phyloP scores from a whole-genome alignment of 768 basidiomycete species.

The Suillus lakei region DNA sequence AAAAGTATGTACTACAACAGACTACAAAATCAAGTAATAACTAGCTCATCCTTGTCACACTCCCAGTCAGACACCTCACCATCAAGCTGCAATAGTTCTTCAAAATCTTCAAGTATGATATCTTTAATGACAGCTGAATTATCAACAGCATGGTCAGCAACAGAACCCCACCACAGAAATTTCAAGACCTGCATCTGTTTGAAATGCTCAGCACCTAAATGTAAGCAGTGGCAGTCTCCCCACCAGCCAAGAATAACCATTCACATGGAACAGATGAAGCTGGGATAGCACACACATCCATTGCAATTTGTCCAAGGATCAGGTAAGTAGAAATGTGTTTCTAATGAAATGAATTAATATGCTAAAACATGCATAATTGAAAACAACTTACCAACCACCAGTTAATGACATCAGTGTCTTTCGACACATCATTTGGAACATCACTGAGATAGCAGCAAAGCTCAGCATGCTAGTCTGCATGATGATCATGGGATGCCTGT shows the following conservation, averaged over 20 bases:
- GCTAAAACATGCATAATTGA: neutral
- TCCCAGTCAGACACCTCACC: constrained; percentile 2
- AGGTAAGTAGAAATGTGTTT: constrained; percentile 1
- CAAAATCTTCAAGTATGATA: constrained; percentile 4
- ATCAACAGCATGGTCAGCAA: constrained; percentile 9
- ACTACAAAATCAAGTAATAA: neutral
- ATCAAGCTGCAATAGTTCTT: constrained; percentile 3
- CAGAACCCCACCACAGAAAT: constrained; percentile 11
- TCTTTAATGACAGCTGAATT: constrained; percentile 14
- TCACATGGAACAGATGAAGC: constrained; percentile 20
- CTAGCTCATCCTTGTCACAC: neutral
- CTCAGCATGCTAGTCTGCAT: constrained; percentile 3
- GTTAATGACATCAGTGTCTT: constrained; percentile 17
- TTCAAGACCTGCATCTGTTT: constrained; percentile 18
- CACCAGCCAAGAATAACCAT: constrained; percentile 17
- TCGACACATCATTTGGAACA: constrained; percentile 11
- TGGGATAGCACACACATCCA: constrained; percentile 2
- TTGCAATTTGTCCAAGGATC: constrained; percentile 4
- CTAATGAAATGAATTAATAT: neutral
- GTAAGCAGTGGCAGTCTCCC: constrained; percentile 8
- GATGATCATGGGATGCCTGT: neutral
- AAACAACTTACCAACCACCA: constrained; percentile 19
- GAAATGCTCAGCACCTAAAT: constrained; percentile 11
- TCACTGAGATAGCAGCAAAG: constrained; percentile 20
- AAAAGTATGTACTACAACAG: too few relatives aligned